A percentile compares a stretch with the other conserved stretches of the same genome.
Conservation (phyloP, 306 rosid genomes). For the Trichosanthes cucumerina region DNA sequence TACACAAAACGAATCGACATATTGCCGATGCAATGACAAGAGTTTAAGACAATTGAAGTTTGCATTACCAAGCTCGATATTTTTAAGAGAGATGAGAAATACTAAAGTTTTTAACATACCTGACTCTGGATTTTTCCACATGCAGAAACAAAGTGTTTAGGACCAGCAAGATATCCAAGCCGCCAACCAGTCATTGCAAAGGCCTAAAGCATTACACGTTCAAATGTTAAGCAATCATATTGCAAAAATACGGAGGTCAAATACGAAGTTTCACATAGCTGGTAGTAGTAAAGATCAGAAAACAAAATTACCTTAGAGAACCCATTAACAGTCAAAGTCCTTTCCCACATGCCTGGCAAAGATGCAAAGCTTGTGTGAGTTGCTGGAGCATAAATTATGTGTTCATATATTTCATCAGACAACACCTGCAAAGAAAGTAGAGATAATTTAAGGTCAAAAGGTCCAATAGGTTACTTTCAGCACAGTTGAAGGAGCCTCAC, state of each 20-base stretch:
- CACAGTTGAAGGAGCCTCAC: constrained; percentile 27
- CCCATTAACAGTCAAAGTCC: constrained; percentile 88
- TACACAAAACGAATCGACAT: not conserved
- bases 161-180: constrained; percentile 92
- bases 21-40: not conserved
- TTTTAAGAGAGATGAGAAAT: not conserved
- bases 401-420: constrained; percentile 88
- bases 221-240: not conserved
- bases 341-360: constrained; percentile 93
- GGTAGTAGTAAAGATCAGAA: not conserved
- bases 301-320: constrained; percentile 69
- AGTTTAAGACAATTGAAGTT: not conserved
- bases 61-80: not conserved
- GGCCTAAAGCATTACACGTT: constrained; percentile 37
- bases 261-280: not conserved
- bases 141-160: constrained; percentile 79
- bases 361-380: constrained; percentile 93
- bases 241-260: not conserved
- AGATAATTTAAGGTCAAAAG: constrained; percentile 7
- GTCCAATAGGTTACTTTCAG: not conserved
- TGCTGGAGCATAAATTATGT: constrained; percentile 90
- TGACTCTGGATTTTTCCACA: constrained; percentile 89
- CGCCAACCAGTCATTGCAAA: constrained; percentile 99
- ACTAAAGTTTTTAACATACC: constrained; percentile 33
- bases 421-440: constrained; percentile 48